Conservation (phyloP, 345 rosid genomes). For the Abelmoschus esculentus region DNA sequence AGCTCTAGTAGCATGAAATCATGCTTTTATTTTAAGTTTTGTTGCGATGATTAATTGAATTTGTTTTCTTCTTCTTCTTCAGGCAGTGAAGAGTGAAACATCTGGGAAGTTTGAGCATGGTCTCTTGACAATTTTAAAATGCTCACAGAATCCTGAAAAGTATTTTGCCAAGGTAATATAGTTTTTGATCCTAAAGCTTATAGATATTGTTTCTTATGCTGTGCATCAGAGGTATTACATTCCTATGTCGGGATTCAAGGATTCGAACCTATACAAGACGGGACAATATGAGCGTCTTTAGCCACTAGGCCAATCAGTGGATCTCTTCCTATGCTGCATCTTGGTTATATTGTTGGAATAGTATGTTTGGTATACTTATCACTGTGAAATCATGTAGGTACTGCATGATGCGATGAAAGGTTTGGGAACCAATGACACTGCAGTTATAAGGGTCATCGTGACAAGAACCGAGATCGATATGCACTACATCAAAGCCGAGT, state of each 20-base stretch:
- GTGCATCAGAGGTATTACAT: neutral
- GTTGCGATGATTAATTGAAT: neutral
- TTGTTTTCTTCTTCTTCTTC: neutral
- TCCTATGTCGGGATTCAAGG: too few species aligned
- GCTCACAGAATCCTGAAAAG: conserved; percentile 48
- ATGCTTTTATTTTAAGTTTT: neutral
- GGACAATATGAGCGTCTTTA: too few species aligned
- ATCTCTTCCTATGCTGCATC: neutral
- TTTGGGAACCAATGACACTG: conserved; percentile 47
- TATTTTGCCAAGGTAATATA: conserved; percentile 47
- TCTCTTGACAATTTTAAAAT: conserved; percentile 42
- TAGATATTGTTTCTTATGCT: neutral
- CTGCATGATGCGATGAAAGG: conserved; percentile 59
- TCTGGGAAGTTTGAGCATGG: conserved; percentile 48
- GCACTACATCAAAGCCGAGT: conserved; percentile 60
- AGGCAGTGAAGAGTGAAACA: conserved; percentile 61
- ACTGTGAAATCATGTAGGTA: conserved; percentile 23
- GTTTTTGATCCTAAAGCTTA: neutral
- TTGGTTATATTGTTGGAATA: neutral
- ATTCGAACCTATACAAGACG: too few species aligned
- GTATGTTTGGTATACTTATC: neutral
- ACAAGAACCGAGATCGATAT: conserved; percentile 68
- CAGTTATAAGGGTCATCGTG: conserved; percentile 52
- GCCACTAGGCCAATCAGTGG: too few species aligned
- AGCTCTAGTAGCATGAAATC: too few species aligned